Evolutionary conservation across 768 basidiomycete species (phyloP), one percentile per base, ranked within the genome.

Genomic region (Phlebiopsis gigantea): DNA sequence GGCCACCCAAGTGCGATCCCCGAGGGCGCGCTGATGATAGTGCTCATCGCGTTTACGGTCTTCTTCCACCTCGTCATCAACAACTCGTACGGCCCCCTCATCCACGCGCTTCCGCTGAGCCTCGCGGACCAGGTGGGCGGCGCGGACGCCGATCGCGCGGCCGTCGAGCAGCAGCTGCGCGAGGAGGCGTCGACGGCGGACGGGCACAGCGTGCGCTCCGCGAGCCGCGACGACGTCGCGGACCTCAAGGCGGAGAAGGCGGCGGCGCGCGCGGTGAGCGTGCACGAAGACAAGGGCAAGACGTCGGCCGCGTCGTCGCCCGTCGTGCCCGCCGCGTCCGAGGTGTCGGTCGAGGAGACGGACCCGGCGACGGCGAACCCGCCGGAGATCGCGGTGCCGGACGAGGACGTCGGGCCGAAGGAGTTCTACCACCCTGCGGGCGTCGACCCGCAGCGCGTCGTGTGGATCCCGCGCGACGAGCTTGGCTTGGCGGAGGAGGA

Each of bases 381-480:
- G 28, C 45, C 51, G 44, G 25, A 15, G 61, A 65, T 42, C 62
- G 68, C 51, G 30, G 61, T 57, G 42, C 69, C 70, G 30, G 59
- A 68, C 46, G 64, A 58, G 44, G 63, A 68, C 22, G 41, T 53
- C 1, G 69, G 46, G 55, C 68, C 58, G 67, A 81, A 84, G 64
- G 87, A 88, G 12, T 98, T 96, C 73, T 84, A 88, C 46, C 96
- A 96, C 64, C 96, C 96, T 15, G 93, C 93, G 6, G 69, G 76
- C 82, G 54, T 81, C 75, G 59, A 82, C 50, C 83, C 88, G 46
- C 90, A 93, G 71, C 78, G 85, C 60, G 76, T 83, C 4, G 74
- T 98, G 29, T 98, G 96, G 96, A 70, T 98, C 53, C 91, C 96
- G 21, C 71, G 73, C 39, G 96, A 98, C 67, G 63, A 70, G 22